Base-by-base conservation (phyloP, 2,329 filamentous ascomycete species). In the Aspergillus udagawae region DNA sequence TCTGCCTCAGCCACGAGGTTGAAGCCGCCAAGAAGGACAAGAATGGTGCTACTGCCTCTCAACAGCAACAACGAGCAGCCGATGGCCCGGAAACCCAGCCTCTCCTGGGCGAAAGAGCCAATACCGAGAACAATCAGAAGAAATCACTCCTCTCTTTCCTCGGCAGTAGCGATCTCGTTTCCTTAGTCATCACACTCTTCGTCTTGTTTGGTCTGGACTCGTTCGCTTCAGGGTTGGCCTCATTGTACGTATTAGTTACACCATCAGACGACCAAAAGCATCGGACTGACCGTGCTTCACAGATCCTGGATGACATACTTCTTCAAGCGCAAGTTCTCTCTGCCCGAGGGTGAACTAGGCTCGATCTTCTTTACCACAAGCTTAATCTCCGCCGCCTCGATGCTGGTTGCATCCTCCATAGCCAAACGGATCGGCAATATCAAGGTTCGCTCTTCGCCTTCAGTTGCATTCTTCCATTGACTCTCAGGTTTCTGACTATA, bases 221-320 rank as follows among this genome's bases (percentile, higher is more conserved):
- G 0, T 82, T 91, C 56, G 88, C 87, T 1, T 87, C 85, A 1
- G 89, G 89, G 1, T 81, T 92, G 69, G 86, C 86, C 3, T 83
- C 85, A 23, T 66, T 85, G 78, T 86, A 75, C 70, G 82, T 75
- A 7, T 28, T 21, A 21, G 72, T 17, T 74, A 73, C 63, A 73
- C 73, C 9, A 64, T 32, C 14, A 17, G 38, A 51, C 23, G n/a
- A 25, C 49, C 14, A 45, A 45, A 44, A 38, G 32, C 7, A 49
- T 44, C 47, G 51, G 53, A 21, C 53, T 66, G 51, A 66, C 32
- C 76, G 32, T 50, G 32, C 42, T 23, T 8, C 41, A 0, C 49
- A 73, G 72, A 29, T 77, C 76, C 1, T 78, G 76, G 76, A 80
- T 84, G 61, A 84, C 80, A 56, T 85, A 83, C 67, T 83, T 82